Evolutionary conservation across 192 early-diverging fungal genomes (phyloP).

Genomic region (Glomus cerebriforme): DNA sequence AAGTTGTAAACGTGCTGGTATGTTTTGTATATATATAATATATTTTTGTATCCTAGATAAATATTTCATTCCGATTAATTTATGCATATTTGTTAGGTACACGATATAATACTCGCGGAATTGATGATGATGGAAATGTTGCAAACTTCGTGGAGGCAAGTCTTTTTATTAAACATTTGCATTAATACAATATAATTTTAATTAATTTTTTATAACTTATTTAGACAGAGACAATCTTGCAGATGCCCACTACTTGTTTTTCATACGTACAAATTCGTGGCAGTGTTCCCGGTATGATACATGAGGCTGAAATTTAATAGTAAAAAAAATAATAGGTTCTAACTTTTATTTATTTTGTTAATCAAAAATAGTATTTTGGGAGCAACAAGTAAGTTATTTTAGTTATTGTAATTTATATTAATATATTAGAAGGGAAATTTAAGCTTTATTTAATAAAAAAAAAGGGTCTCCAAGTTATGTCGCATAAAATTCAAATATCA

Average conservation of each 20-base stretch:
- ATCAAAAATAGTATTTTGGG: constrained; percentile 84
- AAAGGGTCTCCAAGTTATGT: constrained; percentile 76
- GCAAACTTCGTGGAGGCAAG: constrained; percentile 96
- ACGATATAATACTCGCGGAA: constrained; percentile 90
- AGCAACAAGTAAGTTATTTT: constrained; percentile 59
- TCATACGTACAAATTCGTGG: constrained; percentile 87
- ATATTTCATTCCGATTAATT: constrained; percentile 47
- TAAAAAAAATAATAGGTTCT: background rate
- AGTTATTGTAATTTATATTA: background rate
- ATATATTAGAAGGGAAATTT: background rate
- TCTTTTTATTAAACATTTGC: background rate
- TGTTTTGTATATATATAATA: constrained; percentile 16
- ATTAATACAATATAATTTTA: background rate
- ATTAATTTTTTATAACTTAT: background rate
- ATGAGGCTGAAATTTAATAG: background rate
- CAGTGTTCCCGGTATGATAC: constrained; percentile 65
- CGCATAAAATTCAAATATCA: constrained; percentile 84
- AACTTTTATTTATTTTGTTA: background rate
- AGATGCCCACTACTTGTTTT: constrained; percentile 53
- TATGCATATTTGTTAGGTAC: constrained; percentile 67
- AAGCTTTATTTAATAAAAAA: background rate
- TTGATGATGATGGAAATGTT: constrained; percentile 95
- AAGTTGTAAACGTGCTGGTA: constrained; percentile 71
- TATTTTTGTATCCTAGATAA: background rate
- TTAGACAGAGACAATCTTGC: constrained; percentile 83